A percentile compares a stretch with the other conserved stretches of the same genome.
Conservation (phyloP, 2,329 filamentous ascomycete genomes). For the Thielaviopsis euricoi region DNA sequence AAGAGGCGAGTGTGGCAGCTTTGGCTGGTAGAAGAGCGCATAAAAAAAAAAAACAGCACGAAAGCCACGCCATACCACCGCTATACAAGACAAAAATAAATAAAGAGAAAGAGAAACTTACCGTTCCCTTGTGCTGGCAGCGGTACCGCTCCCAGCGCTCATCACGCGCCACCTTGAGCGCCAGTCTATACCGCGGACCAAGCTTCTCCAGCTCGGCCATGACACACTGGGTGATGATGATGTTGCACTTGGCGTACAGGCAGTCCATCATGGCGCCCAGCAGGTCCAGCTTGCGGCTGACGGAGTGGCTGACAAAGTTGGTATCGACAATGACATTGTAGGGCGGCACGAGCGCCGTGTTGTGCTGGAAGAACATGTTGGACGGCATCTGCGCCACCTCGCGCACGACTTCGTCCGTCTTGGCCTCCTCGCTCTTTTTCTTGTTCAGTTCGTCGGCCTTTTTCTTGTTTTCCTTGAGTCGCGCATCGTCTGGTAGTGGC, state of each 20-base stretch:
- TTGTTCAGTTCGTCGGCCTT: constrained; percentile 43
- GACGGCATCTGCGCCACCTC: constrained; percentile 71
- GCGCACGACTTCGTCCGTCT: constrained; percentile 46
- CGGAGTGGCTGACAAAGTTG: constrained; percentile 81
- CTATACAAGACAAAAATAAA: neutral
- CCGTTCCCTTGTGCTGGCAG: constrained; percentile 73
- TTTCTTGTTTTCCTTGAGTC: constrained; percentile 65
- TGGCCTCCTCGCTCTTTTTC: constrained; percentile 39
- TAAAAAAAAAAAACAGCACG: neutral
- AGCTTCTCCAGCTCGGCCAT: constrained; percentile 82
- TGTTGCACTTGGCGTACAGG: constrained; percentile 78
- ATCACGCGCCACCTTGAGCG: constrained; percentile 71
- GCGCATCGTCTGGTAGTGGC: constrained; percentile 59
- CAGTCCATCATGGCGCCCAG: constrained; percentile 86
- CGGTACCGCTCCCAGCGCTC: constrained; percentile 72
- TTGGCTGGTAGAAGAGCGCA: no score
- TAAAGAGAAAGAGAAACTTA: no score
- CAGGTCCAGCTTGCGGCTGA: constrained; percentile 78
- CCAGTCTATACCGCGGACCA: constrained; percentile 74
- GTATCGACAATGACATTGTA: constrained; percentile 71
- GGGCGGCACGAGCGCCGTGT: constrained; percentile 69
- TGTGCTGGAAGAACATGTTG: constrained; percentile 76
- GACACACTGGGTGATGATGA: constrained; percentile 64
- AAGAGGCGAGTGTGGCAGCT: no score
- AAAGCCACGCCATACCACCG: no score